Base-by-base conservation (phyloP, 139 green algal species). In the Pleodorina starrii region DNA sequence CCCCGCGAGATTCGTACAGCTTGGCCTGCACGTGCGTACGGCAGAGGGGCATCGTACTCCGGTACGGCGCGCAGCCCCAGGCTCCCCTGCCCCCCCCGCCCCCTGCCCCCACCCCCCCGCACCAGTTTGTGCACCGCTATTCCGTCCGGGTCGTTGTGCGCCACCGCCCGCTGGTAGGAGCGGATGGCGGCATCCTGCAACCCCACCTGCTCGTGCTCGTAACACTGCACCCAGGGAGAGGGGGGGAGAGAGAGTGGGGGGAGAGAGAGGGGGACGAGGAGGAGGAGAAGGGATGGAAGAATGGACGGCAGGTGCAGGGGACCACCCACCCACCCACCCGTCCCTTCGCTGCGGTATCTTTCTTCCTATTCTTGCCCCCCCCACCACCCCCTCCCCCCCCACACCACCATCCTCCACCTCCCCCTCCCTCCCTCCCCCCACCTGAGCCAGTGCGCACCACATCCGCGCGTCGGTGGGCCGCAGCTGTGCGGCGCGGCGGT, bases 381-480 rank as follows among this genome's bases (percentile, higher is more conserved):
- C n/a, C n/a, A n/a, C n/a, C n/a, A n/a, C n/a, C n/a, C n/a, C n/a
- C n/a, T n/a, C n/a, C n/a, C n/a, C n/a, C n/a, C n/a, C n/a, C n/a
- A n/a, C n/a, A n/a, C n/a, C n/a, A n/a, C n/a, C n/a, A n/a, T n/a
- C n/a, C n/a, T n/a, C n/a, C n/a, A n/a, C n/a, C n/a, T n/a, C n/a
- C n/a, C n/a, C n/a, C n/a, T n/a, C n/a, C n/a, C n/a, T n/a, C n/a
- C n/a, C n/a, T n/a, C n/a, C n/a, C n/a, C n/a, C n/a, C 44, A 87
- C 99, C 92, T 99, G 96, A 17, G 96, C 98, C 93, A 99, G 97
- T 19, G 98, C 98, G 74, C 95, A 98, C 98, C 98, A 99, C 97
- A 99, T 99, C 84, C 98, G 95, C 17, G 97, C 94, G 90, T 99
- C 98, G 3, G 94, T 84, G 1, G 96, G 96, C 21, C 96, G 87